phyloP scores from a whole-genome alignment of 1,284 basidiomycete genomes.

The Trametes pubescens region DNA sequence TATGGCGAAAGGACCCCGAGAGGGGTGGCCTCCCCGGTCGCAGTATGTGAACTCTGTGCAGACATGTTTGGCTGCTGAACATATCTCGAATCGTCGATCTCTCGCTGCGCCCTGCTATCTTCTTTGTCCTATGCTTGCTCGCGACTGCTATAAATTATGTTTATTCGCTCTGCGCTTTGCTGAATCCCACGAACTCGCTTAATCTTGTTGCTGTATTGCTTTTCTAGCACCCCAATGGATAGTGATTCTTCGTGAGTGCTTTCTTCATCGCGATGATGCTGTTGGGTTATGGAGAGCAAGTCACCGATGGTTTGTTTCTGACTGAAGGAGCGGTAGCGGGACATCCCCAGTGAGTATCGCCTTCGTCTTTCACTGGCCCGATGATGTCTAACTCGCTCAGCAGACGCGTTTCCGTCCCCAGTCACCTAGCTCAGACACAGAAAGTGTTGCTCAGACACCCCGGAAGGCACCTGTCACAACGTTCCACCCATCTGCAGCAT shows the following conservation, averaged over 20 bases:
- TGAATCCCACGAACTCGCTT: neutral
- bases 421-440: slow-evolving; percentile 30
- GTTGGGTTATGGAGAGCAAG: neutral
- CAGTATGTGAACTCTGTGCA: too few species aligned
- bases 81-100: neutral
- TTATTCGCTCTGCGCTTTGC: neutral
- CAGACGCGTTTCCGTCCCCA: slow-evolving; percentile 25
- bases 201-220: neutral
- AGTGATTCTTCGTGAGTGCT: slow-evolving; percentile 28
- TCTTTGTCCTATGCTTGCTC: neutral
- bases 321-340: slow-evolving; percentile 26
- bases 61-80: neutral
- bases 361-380: neutral
- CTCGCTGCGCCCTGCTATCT: neutral
- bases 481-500: slow-evolving; percentile 16
- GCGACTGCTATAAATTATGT: slow-evolving; percentile 10
- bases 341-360: slow-evolving; percentile 25
- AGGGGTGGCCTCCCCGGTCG: too few species aligned
- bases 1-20: too few species aligned
- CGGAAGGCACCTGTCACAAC: slow-evolving; percentile 18
- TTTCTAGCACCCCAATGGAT: slow-evolving; percentile 21
- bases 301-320: neutral
- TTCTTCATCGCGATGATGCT: slow-evolving; percentile 9
- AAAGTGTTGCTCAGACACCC: slow-evolving; percentile 1
- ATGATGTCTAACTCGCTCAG: slow-evolving; percentile 5